Base-by-base conservation (phyloP, 2,329 filamentous ascomycete genomes). In the Neofusicoccum sp. region DNA sequence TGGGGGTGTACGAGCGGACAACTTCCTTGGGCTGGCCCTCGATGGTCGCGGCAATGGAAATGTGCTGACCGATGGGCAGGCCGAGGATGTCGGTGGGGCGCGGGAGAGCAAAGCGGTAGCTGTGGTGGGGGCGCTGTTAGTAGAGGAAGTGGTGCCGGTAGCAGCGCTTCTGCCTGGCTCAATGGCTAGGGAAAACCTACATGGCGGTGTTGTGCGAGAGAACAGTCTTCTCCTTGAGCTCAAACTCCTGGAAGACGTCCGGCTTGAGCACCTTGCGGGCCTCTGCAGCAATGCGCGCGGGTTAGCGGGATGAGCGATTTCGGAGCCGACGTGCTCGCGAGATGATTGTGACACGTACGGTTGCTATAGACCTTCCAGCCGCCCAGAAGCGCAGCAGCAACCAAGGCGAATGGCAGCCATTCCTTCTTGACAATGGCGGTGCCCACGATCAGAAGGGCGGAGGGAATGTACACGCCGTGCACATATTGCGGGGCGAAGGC, bases 181-280 rank as follows among this genome's bases (percentile, higher is more conserved):
- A n/a, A 29, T 22, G 31, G 45, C 3, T 11, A 3, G 41, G 5
- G 11, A 28, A 6, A 31, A 37, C 85, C 74, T 80, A 93, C 90
- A 99, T 97, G 78, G 94, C 93, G 65, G 96, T 94, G 84, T 99
- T 99, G 87, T 98, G 95, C 36, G 94, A 97, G 73, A 98, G 89
- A 68, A 96, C 85, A 12, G 89, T 98, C 87, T 97, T 98, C 79
- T 98, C 92, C 78, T 90, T 89, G 71, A 99, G 89, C 76, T 92
- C 89, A 75, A 97, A 97, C 64, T 96, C 87, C 77, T 97, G 93
- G 85, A 97, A 97, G 56, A 85, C 84, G 70, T 89, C 87, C 36
- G 93, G 92, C 81, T 94, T 94, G 70, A 99, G 86, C 67, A 95
- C 89, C 79, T 91, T 93, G 77, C 89, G 87, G 66, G 88, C 84